phyloP scores from a whole-genome alignment of 176 grass and related monocot species.

The Musa beccarii region DNA sequence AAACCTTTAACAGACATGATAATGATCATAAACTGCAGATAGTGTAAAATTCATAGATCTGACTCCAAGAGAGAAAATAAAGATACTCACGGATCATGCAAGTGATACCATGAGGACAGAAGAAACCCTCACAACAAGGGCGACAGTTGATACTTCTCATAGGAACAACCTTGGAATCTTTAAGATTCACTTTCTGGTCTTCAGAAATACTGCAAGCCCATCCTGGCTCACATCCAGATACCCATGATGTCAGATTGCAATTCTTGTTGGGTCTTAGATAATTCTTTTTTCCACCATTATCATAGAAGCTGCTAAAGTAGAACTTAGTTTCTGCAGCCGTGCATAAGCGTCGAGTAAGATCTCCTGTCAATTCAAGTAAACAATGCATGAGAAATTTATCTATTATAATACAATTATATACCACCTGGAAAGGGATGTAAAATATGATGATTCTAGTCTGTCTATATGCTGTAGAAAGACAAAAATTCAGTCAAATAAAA shows the following conservation, averaged over 20 bases:
- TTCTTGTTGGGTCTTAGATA: slow-evolving; percentile 64
- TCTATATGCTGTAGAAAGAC: too few species aligned
- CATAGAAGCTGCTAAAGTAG: slow-evolving; percentile 51
- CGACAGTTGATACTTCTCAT: slow-evolving; percentile 32
- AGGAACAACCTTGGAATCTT: slow-evolving; percentile 21
- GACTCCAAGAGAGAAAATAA: neutral
- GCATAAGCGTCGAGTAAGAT: slow-evolving; percentile 47
- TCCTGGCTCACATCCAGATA: slow-evolving; percentile 56
- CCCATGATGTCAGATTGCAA: slow-evolving; percentile 60
- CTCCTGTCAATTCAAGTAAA: slow-evolving; percentile 27
- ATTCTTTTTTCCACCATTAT: slow-evolving; percentile 12
- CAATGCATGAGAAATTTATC: neutral
- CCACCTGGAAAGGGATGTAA: too few species aligned
- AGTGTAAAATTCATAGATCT: neutral
- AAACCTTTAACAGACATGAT: neutral
- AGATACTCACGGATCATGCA: slow-evolving; percentile 83
- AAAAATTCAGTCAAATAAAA: too few species aligned
- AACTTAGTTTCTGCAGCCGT: slow-evolving; percentile 47
- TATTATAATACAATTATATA: neutral
- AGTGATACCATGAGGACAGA: slow-evolving; percentile 72
- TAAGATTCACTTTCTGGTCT: neutral
- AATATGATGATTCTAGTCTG: too few species aligned
- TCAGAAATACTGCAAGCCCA: slow-evolving; percentile 39
- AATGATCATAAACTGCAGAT: neutral
- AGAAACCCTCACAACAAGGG: slow-evolving; percentile 74